Evolutionary conservation across 2,329 filamentous ascomycete species (phyloP), one percentile per base, ranked within the genome.

Genomic region (Cladorrhinum sp.): DNA sequence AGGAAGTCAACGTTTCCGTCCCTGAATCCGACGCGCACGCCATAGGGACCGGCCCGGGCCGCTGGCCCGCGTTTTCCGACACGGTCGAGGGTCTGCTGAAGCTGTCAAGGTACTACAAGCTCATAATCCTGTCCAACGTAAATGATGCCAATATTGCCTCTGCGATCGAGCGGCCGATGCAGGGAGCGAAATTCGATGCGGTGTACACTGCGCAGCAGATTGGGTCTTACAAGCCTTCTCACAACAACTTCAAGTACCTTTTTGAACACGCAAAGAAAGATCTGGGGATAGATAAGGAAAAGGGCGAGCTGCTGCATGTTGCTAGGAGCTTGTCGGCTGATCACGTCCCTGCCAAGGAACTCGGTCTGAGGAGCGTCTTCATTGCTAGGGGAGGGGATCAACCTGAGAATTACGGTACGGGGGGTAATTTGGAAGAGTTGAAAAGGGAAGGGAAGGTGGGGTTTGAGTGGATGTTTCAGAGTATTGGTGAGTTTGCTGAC

Each of bases 141-240:
- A 82, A 87, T 70, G 75, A 75, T 27, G 71, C 60, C 7, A 80
- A 67, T 62, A 74, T 77, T 55, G 64, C 66, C 1, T 71, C 67
- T 1, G 74, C 74, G 0, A 61, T 70, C 2, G 60, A 49, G 3
- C 68, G 67, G 18, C 72, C 72, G 24, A 74, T 91, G 12, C 70
- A 75, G 18, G 81, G 79, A 0, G 78, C 83, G 2, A 53, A 51
- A 8, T 80, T 91, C 67, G 87, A 89, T 66, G 79, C 81, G 12
- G 77, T 90, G 23, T 85, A 88, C 72, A 91, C 88, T 2, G 89
- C 89, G 1, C 78, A 92, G 73, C 83, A 89, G 50, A 84, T 92
- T 57, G 88, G 89, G 1, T 80, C 77, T 6, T 92, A 92, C 72
- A 92, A 92, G 76, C 90, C 90, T 0, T 75, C 82, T 62, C 70